A percentile compares a stretch with the other conserved stretches of the same genome.
Conservation (phyloP, 305 asterid genomes). For the Fraxinus floribunda region DNA sequence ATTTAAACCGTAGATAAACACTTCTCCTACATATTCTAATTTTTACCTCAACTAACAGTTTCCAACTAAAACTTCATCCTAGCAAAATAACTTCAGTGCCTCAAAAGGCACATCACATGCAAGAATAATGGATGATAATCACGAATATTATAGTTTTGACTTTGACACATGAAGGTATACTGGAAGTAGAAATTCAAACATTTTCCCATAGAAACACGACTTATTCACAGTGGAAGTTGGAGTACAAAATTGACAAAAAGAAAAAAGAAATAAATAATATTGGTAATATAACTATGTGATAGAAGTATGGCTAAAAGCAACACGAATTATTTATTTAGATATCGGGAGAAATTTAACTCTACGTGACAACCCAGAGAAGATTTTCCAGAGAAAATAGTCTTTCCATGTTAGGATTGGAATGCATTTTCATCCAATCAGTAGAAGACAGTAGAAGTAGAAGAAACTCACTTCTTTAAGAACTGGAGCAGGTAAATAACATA, state of each 20-base stretch:
- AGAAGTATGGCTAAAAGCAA: background rate
- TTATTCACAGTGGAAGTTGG: too few species aligned
- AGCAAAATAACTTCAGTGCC: too few species aligned
- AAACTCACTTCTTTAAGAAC: conserved; percentile 81
- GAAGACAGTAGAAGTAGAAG: conserved; percentile 9
- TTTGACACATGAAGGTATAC: background rate
- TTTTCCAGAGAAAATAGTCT: too few species aligned
- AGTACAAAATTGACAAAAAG: too few species aligned
- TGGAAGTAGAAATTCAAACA: background rate
- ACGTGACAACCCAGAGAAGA: background rate
- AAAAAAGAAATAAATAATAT: too few species aligned
- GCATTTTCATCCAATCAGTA: background rate
- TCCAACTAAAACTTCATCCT: too few species aligned
- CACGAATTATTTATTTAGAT: background rate
- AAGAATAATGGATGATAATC: too few species aligned
- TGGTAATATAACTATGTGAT: background rate
- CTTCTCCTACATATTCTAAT: too few species aligned
- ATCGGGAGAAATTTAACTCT: background rate
- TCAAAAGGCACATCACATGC: too few species aligned
- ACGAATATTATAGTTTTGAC: too few species aligned
- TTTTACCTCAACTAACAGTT: too few species aligned
- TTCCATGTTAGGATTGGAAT: background rate
- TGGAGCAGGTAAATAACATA: conserved; percentile 91
- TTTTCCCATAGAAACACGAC: background rate
- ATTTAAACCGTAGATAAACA: too few species aligned